phyloP scores from a whole-genome alignment of 352 stramenopile genomes.

The Phytopythium chamaehyphon region DNA sequence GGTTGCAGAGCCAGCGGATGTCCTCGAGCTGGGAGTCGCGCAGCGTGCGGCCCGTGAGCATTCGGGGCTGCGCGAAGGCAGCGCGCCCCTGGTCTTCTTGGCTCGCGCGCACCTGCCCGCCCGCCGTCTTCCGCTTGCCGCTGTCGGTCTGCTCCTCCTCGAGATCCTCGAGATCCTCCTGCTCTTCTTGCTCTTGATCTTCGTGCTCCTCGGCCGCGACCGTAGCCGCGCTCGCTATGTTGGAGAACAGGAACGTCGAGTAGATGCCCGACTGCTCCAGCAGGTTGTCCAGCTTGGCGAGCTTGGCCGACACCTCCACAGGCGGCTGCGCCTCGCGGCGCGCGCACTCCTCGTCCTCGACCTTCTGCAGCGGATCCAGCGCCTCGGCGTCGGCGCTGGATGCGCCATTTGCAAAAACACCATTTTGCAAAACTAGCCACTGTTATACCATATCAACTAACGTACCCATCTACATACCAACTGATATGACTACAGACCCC shows the following conservation, averaged over 20 bases:
- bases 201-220: slow-evolving; percentile 10
- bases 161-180: too few species aligned
- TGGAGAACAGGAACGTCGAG: slow-evolving; percentile 85
- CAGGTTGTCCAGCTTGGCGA: slow-evolving; percentile 82
- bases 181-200: not conserved
- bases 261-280: slow-evolving; percentile 86
- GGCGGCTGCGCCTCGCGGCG: slow-evolving; percentile 8
- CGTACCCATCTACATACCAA: too few species aligned
- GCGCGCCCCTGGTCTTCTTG: slow-evolving; percentile 26
- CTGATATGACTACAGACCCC: too few species aligned
- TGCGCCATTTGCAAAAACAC: too few species aligned
- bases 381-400: too few species aligned
- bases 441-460: too few species aligned
- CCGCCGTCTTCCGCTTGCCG: slow-evolving; percentile 15
- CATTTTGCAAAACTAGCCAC: too few species aligned
- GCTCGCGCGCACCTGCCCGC: slow-evolving; percentile 52
- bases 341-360: slow-evolving; percentile 43
- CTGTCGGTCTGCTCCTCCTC: slow-evolving; percentile 17
- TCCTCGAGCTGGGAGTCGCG: slow-evolving; percentile 96
- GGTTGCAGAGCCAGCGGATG: slow-evolving; percentile 95
- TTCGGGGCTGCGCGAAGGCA: slow-evolving; percentile 63
- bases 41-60: slow-evolving; percentile 76
- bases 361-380: slow-evolving; percentile 67
- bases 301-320: slow-evolving; percentile 53
- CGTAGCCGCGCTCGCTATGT: slow-evolving; percentile 71